A percentile compares a stretch with the other conserved stretches of the same genome.
Evolutionary conservation across 257 asterid species (phyloP).

Genomic region (Mentha longifolia): DNA sequence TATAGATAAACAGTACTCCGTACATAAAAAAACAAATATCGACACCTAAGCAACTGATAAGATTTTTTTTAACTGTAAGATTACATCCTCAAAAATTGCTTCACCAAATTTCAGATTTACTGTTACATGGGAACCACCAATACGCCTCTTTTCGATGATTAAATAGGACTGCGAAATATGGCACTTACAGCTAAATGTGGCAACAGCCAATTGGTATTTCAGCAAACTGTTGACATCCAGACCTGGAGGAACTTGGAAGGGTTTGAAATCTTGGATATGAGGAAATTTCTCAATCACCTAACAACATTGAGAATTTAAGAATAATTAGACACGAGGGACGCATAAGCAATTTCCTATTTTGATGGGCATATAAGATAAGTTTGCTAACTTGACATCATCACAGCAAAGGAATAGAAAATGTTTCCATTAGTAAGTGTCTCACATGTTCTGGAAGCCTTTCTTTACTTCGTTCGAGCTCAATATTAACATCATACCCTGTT

Average conservation of each 20-base stretch:
- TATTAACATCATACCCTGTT: conserved; percentile 72
- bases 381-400: conserved; percentile 22
- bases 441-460: conserved; percentile 69
- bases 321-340: conserved; percentile 10
- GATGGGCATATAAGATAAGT: conserved; percentile 20
- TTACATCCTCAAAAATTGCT: conserved; percentile 7
- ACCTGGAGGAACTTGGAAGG: conserved; percentile 60
- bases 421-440: conserved; percentile 32
- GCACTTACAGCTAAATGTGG: conserved; percentile 64
- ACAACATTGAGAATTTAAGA: conserved; percentile 29
- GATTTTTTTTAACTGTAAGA: not conserved
- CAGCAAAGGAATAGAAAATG: not conserved
- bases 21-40: not conserved
- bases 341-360: not conserved
- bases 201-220: conserved; percentile 84
- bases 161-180: not conserved
- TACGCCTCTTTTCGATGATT: not conserved
- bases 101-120: conserved; percentile 7
- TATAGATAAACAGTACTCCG: too few species aligned
- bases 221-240: conserved; percentile 55
- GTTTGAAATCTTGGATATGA: conserved; percentile 63
- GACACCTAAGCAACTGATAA: conserved; percentile 8
- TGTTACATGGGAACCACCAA: conserved; percentile 9
- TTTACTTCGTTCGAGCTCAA: conserved; percentile 55
- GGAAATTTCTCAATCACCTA: conserved; percentile 85